These are phyloP conservation scores for Colletotrichum sp. DNA, from an alignment of 2,329 filamentous ascomycete species.

Conservation along the genomic window DNA sequence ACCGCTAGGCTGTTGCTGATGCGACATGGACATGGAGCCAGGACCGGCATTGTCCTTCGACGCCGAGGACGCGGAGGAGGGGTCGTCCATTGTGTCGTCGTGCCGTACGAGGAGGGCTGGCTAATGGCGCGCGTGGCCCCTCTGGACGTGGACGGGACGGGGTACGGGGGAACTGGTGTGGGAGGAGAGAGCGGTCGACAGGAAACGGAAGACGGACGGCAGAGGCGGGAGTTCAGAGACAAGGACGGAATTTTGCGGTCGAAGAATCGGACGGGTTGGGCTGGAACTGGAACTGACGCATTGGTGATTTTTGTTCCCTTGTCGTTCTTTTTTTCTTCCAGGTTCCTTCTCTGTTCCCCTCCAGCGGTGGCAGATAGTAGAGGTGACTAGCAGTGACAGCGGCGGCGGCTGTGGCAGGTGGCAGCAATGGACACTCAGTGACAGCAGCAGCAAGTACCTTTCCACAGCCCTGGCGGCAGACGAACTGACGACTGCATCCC, in stretches of 20 bases:
- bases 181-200: background rate
- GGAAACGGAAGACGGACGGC: background rate
- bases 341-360: background rate
- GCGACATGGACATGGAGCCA: conserved; percentile 18
- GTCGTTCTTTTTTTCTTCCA: conserved; percentile 5
- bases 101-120: conserved; percentile 20
- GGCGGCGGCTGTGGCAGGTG: background rate
- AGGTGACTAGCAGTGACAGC: background rate
- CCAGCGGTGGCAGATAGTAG: background rate
- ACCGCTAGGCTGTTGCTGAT: conserved; percentile 20
- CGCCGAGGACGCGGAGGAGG: conserved; percentile 16
- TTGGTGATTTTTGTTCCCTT: conserved; percentile 11
- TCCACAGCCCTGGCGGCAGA: background rate
- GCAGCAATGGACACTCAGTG: background rate
- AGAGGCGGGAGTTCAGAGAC: conserved; percentile 14
- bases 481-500: background rate
- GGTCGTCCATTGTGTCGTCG: conserved; percentile 22
- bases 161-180: background rate
- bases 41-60: conserved; percentile 20
- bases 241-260: conserved; percentile 3
- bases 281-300: background rate
- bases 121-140: conserved; percentile 21
- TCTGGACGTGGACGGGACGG: conserved; percentile 1
- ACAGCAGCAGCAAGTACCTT: background rate
- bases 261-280: conserved; percentile 14